Evolutionary conservation across 768 basidiomycete genomes (phyloP).

Genomic region (Suillus bovinus): DNA sequence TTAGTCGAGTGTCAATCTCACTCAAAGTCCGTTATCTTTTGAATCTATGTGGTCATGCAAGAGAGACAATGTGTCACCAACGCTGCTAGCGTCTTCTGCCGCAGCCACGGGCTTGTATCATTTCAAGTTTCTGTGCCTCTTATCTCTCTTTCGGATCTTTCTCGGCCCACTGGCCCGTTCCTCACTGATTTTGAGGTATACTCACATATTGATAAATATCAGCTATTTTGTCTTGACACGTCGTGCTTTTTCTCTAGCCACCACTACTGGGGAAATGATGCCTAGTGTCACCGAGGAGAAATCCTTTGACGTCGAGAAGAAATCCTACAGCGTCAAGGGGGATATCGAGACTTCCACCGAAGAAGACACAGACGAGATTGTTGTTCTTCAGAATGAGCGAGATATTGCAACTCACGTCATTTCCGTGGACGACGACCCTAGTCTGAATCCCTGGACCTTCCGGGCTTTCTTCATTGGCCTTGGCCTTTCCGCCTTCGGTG

Average conservation of each 20-base stretch:
- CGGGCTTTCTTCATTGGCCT: constrained; percentile 55
- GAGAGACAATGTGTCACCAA: not conserved
- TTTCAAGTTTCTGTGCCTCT: not conserved
- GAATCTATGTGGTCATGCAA: not conserved
- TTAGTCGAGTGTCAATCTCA: not conserved
- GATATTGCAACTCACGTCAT: constrained; percentile 51
- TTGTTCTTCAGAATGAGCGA: constrained; percentile 41
- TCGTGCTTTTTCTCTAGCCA: constrained; percentile 9
- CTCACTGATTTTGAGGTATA: not conserved
- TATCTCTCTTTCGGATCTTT: not conserved
- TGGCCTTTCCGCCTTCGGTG: constrained; percentile 51
- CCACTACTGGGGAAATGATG: constrained; percentile 1
- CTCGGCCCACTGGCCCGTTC: not conserved
- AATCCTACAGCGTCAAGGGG: constrained; percentile 29
- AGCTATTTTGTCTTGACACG: not conserved
- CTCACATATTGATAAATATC: not conserved
- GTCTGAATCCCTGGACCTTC: constrained; percentile 37
- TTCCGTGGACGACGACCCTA: constrained; percentile 33
- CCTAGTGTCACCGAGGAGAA: constrained; percentile 21
- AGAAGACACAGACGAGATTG: constrained; percentile 13
- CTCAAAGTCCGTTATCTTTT: not conserved
- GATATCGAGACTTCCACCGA: constrained; percentile 33
- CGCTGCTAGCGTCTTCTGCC: not conserved
- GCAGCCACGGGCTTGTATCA: not conserved
- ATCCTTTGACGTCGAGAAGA: constrained; percentile 24